Evolutionary conservation across 371 early-diverging fungal genomes (phyloP), one percentile per base, ranked within the genome.

Genomic region (Mortierella sp.): DNA sequence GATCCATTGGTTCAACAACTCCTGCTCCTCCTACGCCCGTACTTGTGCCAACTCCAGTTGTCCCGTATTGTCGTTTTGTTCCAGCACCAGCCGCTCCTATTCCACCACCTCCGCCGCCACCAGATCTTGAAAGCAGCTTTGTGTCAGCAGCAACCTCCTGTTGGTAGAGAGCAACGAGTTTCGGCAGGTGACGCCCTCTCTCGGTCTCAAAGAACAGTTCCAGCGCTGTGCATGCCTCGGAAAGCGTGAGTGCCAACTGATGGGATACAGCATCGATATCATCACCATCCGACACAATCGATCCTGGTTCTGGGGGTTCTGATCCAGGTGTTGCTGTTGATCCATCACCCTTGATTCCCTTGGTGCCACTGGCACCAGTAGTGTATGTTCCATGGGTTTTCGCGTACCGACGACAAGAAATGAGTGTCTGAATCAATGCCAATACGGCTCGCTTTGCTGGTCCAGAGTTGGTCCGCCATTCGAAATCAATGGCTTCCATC

Each of bases 121-220:
- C 55, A 14, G 63, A 48, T n/a, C 54, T 54, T 24, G 63, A 62
- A 7, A 60, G 57, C 14, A 56, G 48, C 41, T 71, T 71, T 22
- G 50, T 39, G 39, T 71, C 71, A 3, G 71, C 68, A 0, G 60
- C 60, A 9, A 60, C 24, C 22, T 74, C 76, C 34, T 67, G 68
- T 24, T 50, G 56, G 27, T 48, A 60, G 0, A 67, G 31, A 1
- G 64, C 41, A 1, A n/a, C 29, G 1, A 74, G 46, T 17, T 74
- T 74, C 1, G 76, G 76, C 6, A 74, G 49, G 13, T 31, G 60
- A 17, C 54, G 53, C 8, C 73, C 73, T 2, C 45, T 16, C 40
- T 67, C 64, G 6, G 76, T 53, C 28, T 60, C 63, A 25, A 74
- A 56, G 27, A 56, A 67, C 8, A 46, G 43, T 34, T 67, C 64